Percentiles rank a stretch among this genome's conserved stretches.
phyloP scores from a whole-genome alignment of 2,329 filamentous ascomycete genomes.

The Sporothrix pallida region DNA sequence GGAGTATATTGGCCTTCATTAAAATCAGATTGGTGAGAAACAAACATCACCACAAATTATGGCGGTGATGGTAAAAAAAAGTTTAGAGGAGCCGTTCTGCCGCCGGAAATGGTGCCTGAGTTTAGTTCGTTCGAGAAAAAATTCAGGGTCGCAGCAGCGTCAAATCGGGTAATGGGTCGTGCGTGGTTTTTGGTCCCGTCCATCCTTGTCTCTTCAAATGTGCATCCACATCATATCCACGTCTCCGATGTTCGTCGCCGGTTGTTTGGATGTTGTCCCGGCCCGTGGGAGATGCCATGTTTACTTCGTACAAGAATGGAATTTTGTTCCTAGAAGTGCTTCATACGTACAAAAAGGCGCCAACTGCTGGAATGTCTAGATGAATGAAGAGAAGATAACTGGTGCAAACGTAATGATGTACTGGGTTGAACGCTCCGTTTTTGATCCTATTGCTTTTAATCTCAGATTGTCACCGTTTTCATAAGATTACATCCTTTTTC shows the following conservation, averaged over 20 bases:
- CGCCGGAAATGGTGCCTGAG: not conserved
- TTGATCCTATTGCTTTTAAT: not conserved
- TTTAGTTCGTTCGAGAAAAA: not conserved
- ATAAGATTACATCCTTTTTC: not conserved
- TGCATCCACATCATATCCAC: conserved; percentile 9
- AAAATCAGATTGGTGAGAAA: not conserved
- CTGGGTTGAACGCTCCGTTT: not conserved
- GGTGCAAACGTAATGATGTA: no score
- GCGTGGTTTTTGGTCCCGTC: conserved; percentile 23
- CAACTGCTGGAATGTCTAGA: no score
- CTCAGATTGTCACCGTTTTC: not conserved
- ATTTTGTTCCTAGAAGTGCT: not conserved
- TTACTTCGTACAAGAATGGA: no score
- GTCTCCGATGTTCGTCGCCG: not conserved
- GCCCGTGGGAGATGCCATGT: no score
- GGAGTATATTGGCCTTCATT: not conserved
- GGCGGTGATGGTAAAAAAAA: conserved; percentile 10
- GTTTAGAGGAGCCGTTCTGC: not conserved
- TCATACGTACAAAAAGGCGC: no score
- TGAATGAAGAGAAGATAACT: no score
- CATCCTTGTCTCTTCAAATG: conserved; percentile 6
- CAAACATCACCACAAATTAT: not conserved
- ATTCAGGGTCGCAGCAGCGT: not conserved
- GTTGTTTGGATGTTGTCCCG: not conserved
- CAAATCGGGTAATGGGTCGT: conserved; percentile 29